Evolutionary conservation across 1,284 basidiomycete genomes (phyloP).

Genomic region (Irpex sp.): DNA sequence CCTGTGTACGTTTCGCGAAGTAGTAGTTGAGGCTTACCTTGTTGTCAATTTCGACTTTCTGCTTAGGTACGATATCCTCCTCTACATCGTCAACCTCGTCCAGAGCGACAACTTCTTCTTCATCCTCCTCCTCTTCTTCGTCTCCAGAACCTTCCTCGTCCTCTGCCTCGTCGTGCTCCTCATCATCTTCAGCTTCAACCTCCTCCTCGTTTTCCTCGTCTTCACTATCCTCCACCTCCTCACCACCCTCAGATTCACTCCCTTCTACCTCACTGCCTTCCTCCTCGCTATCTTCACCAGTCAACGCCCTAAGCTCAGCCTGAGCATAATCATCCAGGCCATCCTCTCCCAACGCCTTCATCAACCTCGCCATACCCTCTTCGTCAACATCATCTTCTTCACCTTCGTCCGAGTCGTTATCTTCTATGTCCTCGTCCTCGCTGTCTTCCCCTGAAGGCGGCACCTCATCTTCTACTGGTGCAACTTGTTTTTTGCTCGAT

Average conservation of each 20-base stretch:
- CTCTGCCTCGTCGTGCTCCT: slow-evolving; percentile 15
- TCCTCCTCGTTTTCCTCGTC: slow-evolving; percentile 24
- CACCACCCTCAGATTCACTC: slow-evolving; percentile 18
- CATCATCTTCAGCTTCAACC: slow-evolving; percentile 19
- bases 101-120: slow-evolving; percentile 51
- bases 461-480: neutral
- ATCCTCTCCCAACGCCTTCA: slow-evolving; percentile 66
- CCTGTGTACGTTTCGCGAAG: slow-evolving; percentile 1
- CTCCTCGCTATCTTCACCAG: slow-evolving; percentile 34
- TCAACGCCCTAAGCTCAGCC: slow-evolving; percentile 43
- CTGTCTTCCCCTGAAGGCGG: slow-evolving; percentile 3
- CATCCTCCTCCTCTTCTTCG: slow-evolving; percentile 27
- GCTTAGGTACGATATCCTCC: slow-evolving; percentile 73
- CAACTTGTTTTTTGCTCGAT: neutral
- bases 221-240: slow-evolving; percentile 24
- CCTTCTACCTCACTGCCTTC: slow-evolving; percentile 29
- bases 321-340: slow-evolving; percentile 61
- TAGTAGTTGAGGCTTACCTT: slow-evolving; percentile 45
- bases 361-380: slow-evolving; percentile 60
- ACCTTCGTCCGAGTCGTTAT: slow-evolving; percentile 40
- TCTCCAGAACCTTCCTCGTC: slow-evolving; percentile 21
- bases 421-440: slow-evolving; percentile 14
- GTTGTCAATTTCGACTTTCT: slow-evolving; percentile 84
- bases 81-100: slow-evolving; percentile 73
- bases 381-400: slow-evolving; percentile 48